Evolutionary conservation across 768 basidiomycete genomes (phyloP).

Genomic region (Dacryopinax spathularia): DNA sequence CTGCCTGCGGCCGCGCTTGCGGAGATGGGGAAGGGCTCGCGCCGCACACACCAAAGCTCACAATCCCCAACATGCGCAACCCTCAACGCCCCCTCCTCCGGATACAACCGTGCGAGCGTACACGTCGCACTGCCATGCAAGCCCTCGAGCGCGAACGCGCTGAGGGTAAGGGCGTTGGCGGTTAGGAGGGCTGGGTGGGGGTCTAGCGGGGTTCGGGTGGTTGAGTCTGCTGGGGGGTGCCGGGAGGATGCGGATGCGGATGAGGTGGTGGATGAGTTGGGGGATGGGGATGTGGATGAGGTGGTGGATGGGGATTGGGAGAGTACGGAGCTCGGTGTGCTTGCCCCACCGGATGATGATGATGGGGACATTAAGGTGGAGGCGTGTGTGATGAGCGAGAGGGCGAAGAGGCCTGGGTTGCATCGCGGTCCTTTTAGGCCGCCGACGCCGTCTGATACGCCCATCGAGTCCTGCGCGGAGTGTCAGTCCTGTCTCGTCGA

Average conservation of each 20-base stretch:
- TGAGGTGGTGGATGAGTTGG: not conserved
- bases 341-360: too few relatives aligned
- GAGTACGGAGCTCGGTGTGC: not conserved
- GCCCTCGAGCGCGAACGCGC: not conserved
- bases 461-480: conserved; percentile 54
- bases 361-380: not conserved
- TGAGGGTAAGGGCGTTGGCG: not conserved
- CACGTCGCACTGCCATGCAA: not conserved
- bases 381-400: not conserved
- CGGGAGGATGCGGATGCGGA: too few relatives aligned
- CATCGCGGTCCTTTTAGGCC: conserved; percentile 26
- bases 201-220: not conserved
- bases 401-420: conserved; percentile 1
- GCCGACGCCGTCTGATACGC: conserved; percentile 90
- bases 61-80: not conserved
- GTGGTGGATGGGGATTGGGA: not conserved
- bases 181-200: not conserved
- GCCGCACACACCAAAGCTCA: not conserved
- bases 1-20: not conserved
- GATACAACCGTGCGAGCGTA: not conserved
- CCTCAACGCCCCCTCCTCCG: not conserved
- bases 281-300: not conserved
- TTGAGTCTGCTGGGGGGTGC: too few relatives aligned
- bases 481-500: not conserved
- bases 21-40: not conserved